Evolutionary conservation across 306 rosid genomes (phyloP), one percentile per base, ranked within the genome.

Genomic region (Casuarina cunninghamiana): DNA sequence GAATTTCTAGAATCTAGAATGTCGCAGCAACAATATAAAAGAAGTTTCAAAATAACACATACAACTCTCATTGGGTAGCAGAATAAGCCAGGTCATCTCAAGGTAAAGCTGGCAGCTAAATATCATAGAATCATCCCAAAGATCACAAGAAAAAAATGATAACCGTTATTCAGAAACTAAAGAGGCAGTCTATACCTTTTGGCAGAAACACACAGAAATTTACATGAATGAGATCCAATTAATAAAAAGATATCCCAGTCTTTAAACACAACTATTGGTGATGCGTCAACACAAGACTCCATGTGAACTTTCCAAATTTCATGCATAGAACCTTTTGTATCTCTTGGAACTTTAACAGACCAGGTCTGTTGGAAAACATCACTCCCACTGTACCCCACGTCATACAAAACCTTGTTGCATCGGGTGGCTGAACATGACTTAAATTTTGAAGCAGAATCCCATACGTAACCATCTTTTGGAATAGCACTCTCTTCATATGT

Each of bases 251-350:
- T 66, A 51, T 88, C 84, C 35, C 81, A 57, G 83, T 82, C 88
- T 80, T 82, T 87, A 65, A 81, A 82, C 75, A 92, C 91, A 77
- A 94, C 77, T 77, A 90, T 62, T n/a, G 98, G 95, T 35, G 98
- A 94, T 73, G 97, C 98, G 81, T 92, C 98, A 79, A 94, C 96
- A 84, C 98, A 94, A 53, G 97, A 94, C 74, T 92, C 95, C 92
- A 84, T 79, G 81, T 84, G 41, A 88, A 90, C 88, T 86, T 90
- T 91, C 98, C 98, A 94, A 67, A 80, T 42, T 72, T 80, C 88
- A 71, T 80, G 81, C 89, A 94, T 61, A 26, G 72, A 76, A 73
- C 86, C 88, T 65, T 69, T 82, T 79, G 54, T 78, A 75, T 74
- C 85, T 79, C 85, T 90, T 17, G 83, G 85, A 75, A 81, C 62